These are phyloP conservation scores for Castanea crenata DNA, from an alignment of 306 rosid species.

Conservation along the genomic window DNA sequence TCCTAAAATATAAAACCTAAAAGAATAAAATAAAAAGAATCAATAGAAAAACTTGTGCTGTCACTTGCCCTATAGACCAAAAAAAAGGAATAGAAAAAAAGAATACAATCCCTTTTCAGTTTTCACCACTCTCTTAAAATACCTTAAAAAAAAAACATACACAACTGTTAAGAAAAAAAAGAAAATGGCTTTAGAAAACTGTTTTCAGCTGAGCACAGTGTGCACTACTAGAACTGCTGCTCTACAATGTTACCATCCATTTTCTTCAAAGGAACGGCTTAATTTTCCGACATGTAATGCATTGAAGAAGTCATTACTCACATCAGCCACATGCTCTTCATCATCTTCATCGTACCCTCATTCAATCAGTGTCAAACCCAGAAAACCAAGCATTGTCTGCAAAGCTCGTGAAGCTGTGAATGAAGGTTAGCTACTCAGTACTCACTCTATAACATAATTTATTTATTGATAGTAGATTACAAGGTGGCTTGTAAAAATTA, in stretches of 20 bases:
- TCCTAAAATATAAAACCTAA: not conserved
- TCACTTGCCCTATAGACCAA: slow-evolving; percentile 8
- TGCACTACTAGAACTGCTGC: slow-evolving; percentile 42
- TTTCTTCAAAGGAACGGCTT: slow-evolving; percentile 52
- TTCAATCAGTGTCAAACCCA: slow-evolving; percentile 14
- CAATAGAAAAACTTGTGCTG: not conserved
- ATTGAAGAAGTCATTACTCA: slow-evolving; percentile 38
- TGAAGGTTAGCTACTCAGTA: slow-evolving; percentile 38
- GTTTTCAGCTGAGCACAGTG: slow-evolving; percentile 54
- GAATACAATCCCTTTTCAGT: not conserved
- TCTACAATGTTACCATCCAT: slow-evolving; percentile 47
- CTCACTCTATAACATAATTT: not conserved
- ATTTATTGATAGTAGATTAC: not conserved
- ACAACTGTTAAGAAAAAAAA: slow-evolving; percentile 1
- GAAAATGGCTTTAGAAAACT: slow-evolving; percentile 61
- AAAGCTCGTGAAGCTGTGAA: slow-evolving; percentile 68
- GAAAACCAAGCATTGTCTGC: slow-evolving; percentile 60
- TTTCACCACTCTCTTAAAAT: not conserved
- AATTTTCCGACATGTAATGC: slow-evolving; percentile 29
- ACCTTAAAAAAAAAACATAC: not conserved
- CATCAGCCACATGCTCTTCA: slow-evolving; percentile 14
- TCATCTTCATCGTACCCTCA: slow-evolving; percentile 31
- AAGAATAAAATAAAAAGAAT: not conserved
- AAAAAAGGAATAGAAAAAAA: not conserved
- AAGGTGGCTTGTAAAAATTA: not conserved